A percentile compares a stretch with the other conserved stretches of the same genome.
These are phyloP conservation scores for Agrostemma githago DNA, from an alignment of 148 eudicot genomes.

Conservation along the genomic window DNA sequence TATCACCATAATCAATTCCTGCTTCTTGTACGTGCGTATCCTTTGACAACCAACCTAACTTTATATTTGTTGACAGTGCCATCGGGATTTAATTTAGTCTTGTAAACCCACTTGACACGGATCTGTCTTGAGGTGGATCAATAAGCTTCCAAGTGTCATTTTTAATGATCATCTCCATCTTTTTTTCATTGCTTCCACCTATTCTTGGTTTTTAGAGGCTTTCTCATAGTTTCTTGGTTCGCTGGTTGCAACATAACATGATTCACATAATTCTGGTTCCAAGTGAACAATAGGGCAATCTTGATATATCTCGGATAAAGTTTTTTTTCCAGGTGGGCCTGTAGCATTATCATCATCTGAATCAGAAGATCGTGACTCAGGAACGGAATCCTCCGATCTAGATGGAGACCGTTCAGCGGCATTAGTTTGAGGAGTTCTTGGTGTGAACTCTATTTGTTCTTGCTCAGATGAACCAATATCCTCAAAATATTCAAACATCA, in stretches of 20 bases:
- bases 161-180: slow-evolving; percentile 10
- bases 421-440: background rate
- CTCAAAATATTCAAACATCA: background rate
- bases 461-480: background rate
- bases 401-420: background rate
- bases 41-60: slow-evolving; percentile 12
- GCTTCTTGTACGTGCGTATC: slow-evolving; percentile 3
- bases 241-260: slow-evolving; percentile 14
- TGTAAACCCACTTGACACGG: no score
- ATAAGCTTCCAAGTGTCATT: slow-evolving; percentile 18
- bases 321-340: background rate
- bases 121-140: background rate
- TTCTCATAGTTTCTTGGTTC: slow-evolving; percentile 2
- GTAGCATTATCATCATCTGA: background rate
- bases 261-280: slow-evolving; percentile 4
- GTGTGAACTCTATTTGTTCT: background rate
- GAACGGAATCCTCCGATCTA: no score
- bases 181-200: slow-evolving; percentile 21
- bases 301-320: background rate
- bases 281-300: background rate
- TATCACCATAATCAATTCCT: slow-evolving; percentile 7
- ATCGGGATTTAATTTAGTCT: no score
- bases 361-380: background rate
- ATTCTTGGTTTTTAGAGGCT: background rate
- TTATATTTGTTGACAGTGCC: slow-evolving; percentile 5